Evolutionary conservation across 345 rosid genomes (phyloP).

Genomic region (Turnera subulata): DNA sequence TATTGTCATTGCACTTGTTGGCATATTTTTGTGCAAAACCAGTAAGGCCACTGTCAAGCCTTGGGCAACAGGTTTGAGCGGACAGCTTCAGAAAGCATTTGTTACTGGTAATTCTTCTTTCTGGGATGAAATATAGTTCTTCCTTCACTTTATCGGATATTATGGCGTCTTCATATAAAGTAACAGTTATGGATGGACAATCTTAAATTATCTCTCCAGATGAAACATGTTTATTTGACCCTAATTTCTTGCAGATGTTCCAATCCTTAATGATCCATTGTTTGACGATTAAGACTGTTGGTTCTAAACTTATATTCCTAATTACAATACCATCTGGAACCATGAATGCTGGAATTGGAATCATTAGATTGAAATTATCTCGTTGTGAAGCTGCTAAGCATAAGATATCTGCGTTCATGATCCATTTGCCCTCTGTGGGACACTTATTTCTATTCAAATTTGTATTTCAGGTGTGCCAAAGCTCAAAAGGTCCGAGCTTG

Average conservation of each 20-base stretch:
- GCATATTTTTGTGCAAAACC: slow-evolving; percentile 39
- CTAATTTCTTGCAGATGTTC: neutral
- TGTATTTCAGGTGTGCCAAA: slow-evolving; percentile 66
- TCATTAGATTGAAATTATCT: no score
- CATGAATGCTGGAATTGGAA: no score
- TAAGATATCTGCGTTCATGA: no score
- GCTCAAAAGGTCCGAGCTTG: slow-evolving; percentile 75
- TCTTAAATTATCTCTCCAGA: neutral
- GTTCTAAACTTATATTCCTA: no score
- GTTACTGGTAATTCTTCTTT: slow-evolving; percentile 48
- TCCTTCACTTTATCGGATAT: neutral
- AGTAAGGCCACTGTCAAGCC: slow-evolving; percentile 75
- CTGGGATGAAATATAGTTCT: no score
- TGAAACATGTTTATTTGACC: neutral
- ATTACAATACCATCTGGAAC: no score
- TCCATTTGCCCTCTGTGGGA: no score
- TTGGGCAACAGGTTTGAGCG: slow-evolving; percentile 84
- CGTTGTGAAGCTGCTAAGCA: no score
- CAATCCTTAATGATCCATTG: no score
- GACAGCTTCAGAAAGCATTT: slow-evolving; percentile 81
- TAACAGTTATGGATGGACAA: no score
- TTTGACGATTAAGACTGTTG: no score
- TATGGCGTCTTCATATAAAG: no score
- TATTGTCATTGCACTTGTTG: slow-evolving; percentile 31
- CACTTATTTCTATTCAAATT: neutral